These are phyloP conservation scores for Aspergillus carbonarius DNA, from an alignment of 2,329 filamentous ascomycete species.

Conservation along the genomic window DNA sequence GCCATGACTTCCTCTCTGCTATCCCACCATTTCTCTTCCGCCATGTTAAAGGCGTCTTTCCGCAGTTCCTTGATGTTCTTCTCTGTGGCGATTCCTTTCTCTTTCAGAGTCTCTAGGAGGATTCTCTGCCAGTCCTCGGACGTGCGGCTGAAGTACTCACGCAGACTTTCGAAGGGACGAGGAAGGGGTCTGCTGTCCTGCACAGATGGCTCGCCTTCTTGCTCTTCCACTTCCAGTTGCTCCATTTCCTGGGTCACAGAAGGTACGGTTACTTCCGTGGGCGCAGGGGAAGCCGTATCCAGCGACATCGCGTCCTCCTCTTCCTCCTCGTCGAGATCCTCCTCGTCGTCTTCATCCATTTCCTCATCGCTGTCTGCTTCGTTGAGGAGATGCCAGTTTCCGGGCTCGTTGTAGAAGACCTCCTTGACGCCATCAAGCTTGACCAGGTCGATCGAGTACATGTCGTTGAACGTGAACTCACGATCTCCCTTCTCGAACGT, in stretches of 20 bases:
- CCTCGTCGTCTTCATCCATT: slow-evolving; percentile 45
- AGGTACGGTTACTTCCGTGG: slow-evolving; percentile 38
- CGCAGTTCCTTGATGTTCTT: slow-evolving; percentile 87
- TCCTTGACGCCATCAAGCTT: slow-evolving; percentile 94
- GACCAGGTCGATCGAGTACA: slow-evolving; percentile 90
- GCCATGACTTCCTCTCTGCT: slow-evolving; percentile 88
- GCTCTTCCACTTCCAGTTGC: slow-evolving; percentile 40
- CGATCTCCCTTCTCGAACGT: slow-evolving; percentile 94
- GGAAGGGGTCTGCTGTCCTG: slow-evolving; percentile 74
- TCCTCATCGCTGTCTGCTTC: slow-evolving; percentile 61
- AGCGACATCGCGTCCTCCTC: slow-evolving; percentile 48
- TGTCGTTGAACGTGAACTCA: slow-evolving; percentile 93
- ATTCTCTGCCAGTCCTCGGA: slow-evolving; percentile 88
- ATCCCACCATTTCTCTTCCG: slow-evolving; percentile 99
- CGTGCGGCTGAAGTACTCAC: slow-evolving; percentile 89
- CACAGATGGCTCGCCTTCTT: slow-evolving; percentile 47
- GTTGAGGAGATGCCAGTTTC: slow-evolving; percentile 74
- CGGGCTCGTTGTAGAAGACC: slow-evolving; percentile 79
- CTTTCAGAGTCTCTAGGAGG: slow-evolving; percentile 71
- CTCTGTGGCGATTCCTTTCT: slow-evolving; percentile 57
- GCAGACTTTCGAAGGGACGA: slow-evolving; percentile 81
- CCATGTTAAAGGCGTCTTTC: slow-evolving; percentile 82
- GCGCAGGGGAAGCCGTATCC: slow-evolving; percentile 36
- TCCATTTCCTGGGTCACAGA: slow-evolving; percentile 39
- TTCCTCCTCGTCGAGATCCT: slow-evolving; percentile 46